Percentiles rank a stretch among this genome's conserved stretches.
phyloP scores from a whole-genome alignment of 2,329 filamentous ascomycete genomes.

The Coniochaeta hoffmannii region DNA sequence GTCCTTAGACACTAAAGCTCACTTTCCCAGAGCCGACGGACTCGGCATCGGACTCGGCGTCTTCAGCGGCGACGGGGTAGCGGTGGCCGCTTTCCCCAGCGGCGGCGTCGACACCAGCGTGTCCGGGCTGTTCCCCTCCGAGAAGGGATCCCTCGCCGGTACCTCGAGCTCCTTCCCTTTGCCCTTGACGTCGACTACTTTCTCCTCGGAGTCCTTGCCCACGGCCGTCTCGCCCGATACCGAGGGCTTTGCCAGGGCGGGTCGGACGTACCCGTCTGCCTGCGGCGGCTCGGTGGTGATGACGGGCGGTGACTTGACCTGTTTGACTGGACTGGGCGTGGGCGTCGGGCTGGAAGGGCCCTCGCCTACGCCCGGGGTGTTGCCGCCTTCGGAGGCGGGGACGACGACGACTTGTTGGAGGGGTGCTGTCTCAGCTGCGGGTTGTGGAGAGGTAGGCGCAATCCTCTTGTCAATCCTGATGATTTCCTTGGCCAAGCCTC shows the following conservation, averaged over 20 bases:
- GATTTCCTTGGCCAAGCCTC: conserved; percentile 31
- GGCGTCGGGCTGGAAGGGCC: background rate
- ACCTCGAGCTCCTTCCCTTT: conserved; percentile 8
- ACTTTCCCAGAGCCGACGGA: too few species aligned
- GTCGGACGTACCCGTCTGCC: background rate
- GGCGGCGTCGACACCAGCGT: conserved; percentile 17
- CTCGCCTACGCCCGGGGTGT: background rate
- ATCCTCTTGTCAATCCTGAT: conserved; percentile 30
- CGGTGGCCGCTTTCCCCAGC: conserved; percentile 10
- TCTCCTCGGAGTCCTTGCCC: background rate
- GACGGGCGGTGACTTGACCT: background rate
- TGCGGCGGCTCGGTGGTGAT: background rate
- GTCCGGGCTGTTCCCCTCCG: conserved; percentile 15
- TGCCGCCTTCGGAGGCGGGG: background rate
- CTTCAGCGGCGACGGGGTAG: conserved; percentile 3
- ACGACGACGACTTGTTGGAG: conserved; percentile 24
- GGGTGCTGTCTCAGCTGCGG: conserved; percentile 7
- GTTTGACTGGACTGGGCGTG: background rate
- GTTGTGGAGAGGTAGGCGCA: conserved; percentile 11
- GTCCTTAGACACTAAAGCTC: too few species aligned
- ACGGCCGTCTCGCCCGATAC: background rate
- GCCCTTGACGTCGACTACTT: background rate
- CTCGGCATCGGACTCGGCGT: background rate
- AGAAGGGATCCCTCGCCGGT: conserved; percentile 5
- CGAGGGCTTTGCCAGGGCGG: background rate